A percentile compares a stretch with the other conserved stretches of the same genome.
Conservation (phyloP, 2,329 filamentous ascomycete species). For the Colletotrichum somersetense region DNA sequence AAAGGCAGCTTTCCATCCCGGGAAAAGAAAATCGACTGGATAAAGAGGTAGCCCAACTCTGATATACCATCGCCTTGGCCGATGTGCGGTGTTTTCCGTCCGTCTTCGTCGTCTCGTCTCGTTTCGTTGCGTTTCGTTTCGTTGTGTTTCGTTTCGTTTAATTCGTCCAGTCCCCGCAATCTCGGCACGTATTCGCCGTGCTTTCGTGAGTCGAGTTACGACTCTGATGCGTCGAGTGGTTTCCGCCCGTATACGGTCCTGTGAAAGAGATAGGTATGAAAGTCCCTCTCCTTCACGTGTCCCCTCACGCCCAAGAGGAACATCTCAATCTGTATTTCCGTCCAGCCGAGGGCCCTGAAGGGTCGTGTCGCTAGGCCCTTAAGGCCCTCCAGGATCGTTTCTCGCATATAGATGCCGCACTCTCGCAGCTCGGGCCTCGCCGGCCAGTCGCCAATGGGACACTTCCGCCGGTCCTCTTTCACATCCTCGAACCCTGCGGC, state of each 20-base stretch:
- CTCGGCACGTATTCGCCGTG: not conserved
- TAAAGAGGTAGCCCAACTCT: not conserved
- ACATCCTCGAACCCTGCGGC: slow-evolving; percentile 59
- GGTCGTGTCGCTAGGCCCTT: slow-evolving; percentile 55
- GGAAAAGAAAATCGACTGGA: not conserved
- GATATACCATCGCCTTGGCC: slow-evolving; percentile 2
- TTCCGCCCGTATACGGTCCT: slow-evolving; percentile 56
- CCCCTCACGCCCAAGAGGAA: slow-evolving; percentile 58
- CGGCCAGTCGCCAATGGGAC: slow-evolving; percentile 62
- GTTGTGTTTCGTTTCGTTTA: not conserved
- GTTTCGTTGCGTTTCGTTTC: not conserved
- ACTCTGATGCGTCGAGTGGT: slow-evolving; percentile 44
- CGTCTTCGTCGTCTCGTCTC: slow-evolving; percentile 7
- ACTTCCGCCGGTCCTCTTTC: slow-evolving; percentile 58
- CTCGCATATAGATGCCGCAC: slow-evolving; percentile 61
- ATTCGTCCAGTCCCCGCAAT: not conserved
- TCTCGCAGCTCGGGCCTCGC: slow-evolving; percentile 52
- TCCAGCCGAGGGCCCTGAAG: slow-evolving; percentile 57
- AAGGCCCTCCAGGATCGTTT: slow-evolving; percentile 57
- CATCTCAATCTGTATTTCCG: slow-evolving; percentile 57
- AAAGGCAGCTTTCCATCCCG: slow-evolving; percentile 24
- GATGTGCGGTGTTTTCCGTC: not conserved
- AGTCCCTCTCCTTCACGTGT: slow-evolving; percentile 51
- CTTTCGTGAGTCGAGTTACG: not conserved
- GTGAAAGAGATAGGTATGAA: slow-evolving; percentile 57